Percentiles rank a stretch among this genome's conserved stretches.
Conservation (phyloP, 345 rosid species). For the Sonneratia alba region DNA sequence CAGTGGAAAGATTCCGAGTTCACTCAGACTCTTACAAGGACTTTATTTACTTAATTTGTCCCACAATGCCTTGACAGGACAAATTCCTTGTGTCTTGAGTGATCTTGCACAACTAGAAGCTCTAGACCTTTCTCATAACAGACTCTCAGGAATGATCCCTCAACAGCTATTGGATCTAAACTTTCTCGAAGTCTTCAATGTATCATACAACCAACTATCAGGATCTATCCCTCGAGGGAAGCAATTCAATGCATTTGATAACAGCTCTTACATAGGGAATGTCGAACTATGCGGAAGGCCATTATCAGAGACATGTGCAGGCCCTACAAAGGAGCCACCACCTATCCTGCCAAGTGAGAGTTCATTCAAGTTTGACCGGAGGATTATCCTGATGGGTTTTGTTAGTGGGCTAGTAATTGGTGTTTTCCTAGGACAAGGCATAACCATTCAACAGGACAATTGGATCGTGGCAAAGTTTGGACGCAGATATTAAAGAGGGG, state of each 20-base stretch:
- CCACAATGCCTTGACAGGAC: background rate
- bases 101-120: constrained; percentile 1
- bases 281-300: constrained; percentile 7
- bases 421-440: background rate
- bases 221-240: constrained; percentile 9
- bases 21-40: constrained; percentile 1
- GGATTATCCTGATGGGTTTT: constrained; percentile 3
- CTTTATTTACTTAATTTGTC: constrained; percentile 8
- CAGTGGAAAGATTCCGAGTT: background rate
- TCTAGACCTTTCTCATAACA: constrained; percentile 7
- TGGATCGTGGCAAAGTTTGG: constrained; percentile 4
- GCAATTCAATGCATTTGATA: constrained; percentile 9
- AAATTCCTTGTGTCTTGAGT: constrained; percentile 1
- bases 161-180: background rate
- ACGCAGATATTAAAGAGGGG: background rate
- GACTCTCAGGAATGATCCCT: constrained; percentile 9
- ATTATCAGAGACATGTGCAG: background rate
- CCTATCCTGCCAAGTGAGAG: background rate
- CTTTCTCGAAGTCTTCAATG: constrained; percentile 1
- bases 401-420: constrained; percentile 5
- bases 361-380: background rate
- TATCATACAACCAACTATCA: constrained; percentile 6
- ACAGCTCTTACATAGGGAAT: constrained; percentile 3
- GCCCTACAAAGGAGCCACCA: background rate
- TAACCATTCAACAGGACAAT: background rate